Conservation (phyloP, 1,139 yeast genomes). For the Yarrowia galli region DNA sequence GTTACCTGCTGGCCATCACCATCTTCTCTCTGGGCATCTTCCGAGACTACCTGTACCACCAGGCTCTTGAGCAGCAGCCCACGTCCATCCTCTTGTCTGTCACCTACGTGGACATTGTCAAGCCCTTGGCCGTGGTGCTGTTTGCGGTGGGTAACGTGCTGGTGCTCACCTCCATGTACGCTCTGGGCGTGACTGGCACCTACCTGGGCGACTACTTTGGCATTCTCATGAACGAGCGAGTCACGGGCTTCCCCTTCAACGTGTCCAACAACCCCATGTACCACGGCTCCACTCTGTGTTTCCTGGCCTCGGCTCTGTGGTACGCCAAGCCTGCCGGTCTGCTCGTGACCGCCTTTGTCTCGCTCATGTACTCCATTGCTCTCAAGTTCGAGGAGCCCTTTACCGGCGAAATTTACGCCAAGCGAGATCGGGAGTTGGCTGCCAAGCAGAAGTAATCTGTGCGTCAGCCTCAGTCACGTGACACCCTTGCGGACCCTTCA, state of each 20-base stretch:
- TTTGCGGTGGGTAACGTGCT: constrained; percentile 79
- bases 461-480: too few species aligned
- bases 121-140: constrained; percentile 56
- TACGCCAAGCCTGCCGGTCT: constrained; percentile 91
- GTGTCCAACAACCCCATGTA: constrained; percentile 95
- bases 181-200: constrained; percentile 95
- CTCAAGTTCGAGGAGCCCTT: constrained; percentile 93
- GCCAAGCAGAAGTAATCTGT: constrained; percentile 30
- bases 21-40: constrained; percentile 84
- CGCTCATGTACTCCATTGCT: constrained; percentile 82
- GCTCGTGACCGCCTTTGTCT: constrained; percentile 72
- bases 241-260: constrained; percentile 93
- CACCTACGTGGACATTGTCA: constrained; percentile 50
- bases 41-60: constrained; percentile 78
- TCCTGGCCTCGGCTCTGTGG: constrained; percentile 89
- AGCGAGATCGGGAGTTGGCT: constrained; percentile 55
- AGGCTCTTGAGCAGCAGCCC: constrained; percentile 65
- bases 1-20: constrained; percentile 79
- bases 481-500: too few species aligned
- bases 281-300: constrained; percentile 87
- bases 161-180: constrained; percentile 86
- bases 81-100: constrained; percentile 48
- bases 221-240: constrained; percentile 86
- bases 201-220: constrained; percentile 98
- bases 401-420: constrained; percentile 85